Evolutionary conservation across 23 red algal genomes (phyloP).

Genomic region (Chondrus crispus): DNA sequence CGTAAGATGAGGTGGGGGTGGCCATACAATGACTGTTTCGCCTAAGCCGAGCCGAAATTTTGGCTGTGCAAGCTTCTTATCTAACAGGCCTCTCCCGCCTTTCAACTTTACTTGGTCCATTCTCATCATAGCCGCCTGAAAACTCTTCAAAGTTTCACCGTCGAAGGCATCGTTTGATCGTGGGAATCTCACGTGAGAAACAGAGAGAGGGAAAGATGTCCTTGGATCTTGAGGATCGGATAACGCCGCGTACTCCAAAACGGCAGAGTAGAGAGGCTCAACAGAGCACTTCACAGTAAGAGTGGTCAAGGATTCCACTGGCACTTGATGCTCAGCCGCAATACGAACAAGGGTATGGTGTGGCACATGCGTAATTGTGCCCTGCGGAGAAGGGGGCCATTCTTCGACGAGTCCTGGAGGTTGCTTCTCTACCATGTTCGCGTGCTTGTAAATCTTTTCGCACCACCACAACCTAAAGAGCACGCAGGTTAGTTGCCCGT

Average conservation of each 20-base stretch:
- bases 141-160: too few species aligned
- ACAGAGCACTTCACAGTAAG: not conserved
- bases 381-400: not conserved
- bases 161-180: not conserved
- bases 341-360: not conserved
- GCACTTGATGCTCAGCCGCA: not conserved
- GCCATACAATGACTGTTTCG: conserved; percentile 14
- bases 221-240: not conserved
- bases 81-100: not conserved
- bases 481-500: too few species aligned
- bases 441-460: too few species aligned
- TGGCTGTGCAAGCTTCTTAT: not conserved
- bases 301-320: not conserved
- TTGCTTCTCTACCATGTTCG: too few species aligned
- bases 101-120: not conserved
- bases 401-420: too few species aligned
- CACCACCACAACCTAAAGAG: too few species aligned
- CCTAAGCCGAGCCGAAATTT: conserved; percentile 2
- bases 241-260: conserved; percentile 1
- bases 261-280: not conserved
- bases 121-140: too few species aligned
- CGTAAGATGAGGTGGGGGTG: conserved; percentile 25
- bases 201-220: not conserved
- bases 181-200: too few species aligned
- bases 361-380: not conserved